Evolutionary conservation across 2,329 filamentous ascomycete genomes (phyloP).

Genomic region (Aureobasidium leucospermi): DNA sequence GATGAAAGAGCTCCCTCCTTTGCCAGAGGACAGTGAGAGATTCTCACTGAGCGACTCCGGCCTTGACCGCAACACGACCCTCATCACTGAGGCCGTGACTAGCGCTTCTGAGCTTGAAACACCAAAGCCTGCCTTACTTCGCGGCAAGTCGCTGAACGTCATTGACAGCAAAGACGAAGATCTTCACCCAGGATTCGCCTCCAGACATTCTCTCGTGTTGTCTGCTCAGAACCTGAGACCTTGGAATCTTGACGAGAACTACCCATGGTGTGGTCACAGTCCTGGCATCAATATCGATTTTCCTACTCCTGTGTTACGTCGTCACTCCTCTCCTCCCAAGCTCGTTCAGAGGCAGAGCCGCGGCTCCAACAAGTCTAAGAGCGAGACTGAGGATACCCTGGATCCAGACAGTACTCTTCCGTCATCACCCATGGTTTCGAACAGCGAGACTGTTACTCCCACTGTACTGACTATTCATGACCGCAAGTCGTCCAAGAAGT

Average conservation of each 20-base stretch:
- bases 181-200: not conserved
- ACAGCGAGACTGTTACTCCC: constrained; percentile 3
- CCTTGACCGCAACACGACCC: constrained; percentile 7
- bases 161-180: not conserved
- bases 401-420: constrained; percentile 13
- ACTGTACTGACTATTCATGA: constrained; percentile 24
- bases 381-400: constrained; percentile 1
- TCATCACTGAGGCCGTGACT: not conserved
- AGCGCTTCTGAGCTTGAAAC: constrained; percentile 3
- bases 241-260: constrained; percentile 43
- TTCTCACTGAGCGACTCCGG: constrained; percentile 10
- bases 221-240: constrained; percentile 33
- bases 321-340: constrained; percentile 23
- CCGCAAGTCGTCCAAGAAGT: constrained; percentile 28
- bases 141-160: constrained; percentile 19
- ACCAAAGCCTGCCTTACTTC: constrained; percentile 20
- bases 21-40: constrained; percentile 20
- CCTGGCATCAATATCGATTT: constrained; percentile 33
- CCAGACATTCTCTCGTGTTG: constrained; percentile 26
- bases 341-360: constrained; percentile 18
- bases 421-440: constrained; percentile 9
- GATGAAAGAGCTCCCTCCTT: constrained; percentile 31
- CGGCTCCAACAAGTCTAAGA: not conserved
- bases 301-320: constrained; percentile 26
- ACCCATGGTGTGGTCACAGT: constrained; percentile 36